phyloP scores from a whole-genome alignment of 2,329 filamentous ascomycete genomes.

The Nothopassalora personata region DNA sequence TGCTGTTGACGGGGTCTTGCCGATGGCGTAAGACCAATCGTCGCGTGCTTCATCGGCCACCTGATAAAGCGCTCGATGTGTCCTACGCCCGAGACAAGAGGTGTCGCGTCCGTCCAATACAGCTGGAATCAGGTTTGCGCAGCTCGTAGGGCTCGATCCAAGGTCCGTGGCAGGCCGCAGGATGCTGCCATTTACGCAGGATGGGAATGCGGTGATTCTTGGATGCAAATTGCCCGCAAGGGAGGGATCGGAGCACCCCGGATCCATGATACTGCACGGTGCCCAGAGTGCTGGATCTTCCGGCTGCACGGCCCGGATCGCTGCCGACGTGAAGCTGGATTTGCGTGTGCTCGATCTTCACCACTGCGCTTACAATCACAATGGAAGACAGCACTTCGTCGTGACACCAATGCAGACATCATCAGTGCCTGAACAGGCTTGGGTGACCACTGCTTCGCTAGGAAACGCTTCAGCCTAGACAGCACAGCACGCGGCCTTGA shows the following conservation, averaged over 20 bases:
- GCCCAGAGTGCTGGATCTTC: too few species aligned
- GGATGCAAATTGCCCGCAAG: not conserved
- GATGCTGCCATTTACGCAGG: too few species aligned
- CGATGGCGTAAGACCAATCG: constrained; percentile 18
- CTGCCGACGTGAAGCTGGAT: not conserved
- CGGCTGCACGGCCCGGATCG: not conserved
- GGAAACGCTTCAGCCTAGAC: too few species aligned
- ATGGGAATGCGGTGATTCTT: not conserved
- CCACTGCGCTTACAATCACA: too few species aligned
- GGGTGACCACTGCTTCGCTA: too few species aligned
- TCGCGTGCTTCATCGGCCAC: constrained; percentile 24
- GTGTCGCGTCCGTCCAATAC: not conserved
- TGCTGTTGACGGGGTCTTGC: constrained; percentile 16
- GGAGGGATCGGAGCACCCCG: not conserved
- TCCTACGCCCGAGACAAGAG: not conserved
- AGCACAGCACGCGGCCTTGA: too few species aligned
- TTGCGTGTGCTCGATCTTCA: too few species aligned
- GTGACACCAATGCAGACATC: too few species aligned
- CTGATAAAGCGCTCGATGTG: constrained; percentile 11
- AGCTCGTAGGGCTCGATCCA: not conserved
- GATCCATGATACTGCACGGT: not conserved
- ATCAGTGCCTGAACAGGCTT: too few species aligned
- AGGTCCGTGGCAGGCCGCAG: not conserved
- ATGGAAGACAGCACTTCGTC: too few species aligned
- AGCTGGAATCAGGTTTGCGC: not conserved